Evolutionary conservation across 352 stramenopile genomes (phyloP).

Genomic region (Phytopythium vexans): DNA sequence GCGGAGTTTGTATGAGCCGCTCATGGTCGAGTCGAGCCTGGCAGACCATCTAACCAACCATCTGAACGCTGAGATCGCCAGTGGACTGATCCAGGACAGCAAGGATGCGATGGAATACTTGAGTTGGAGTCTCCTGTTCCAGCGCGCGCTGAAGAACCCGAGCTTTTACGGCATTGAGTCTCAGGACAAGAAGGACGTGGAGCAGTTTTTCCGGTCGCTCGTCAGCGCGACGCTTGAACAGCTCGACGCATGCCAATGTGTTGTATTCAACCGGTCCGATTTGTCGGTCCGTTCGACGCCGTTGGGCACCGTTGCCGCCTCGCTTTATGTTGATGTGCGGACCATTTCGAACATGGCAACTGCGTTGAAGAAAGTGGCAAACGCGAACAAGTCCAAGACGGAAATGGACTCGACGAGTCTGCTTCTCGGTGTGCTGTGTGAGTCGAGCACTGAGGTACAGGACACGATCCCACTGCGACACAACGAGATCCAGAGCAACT

Average conservation of each 20-base stretch:
- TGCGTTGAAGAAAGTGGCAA: slow-evolving; percentile 19
- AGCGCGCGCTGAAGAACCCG: slow-evolving; percentile 95
- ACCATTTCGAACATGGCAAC: slow-evolving; percentile 77
- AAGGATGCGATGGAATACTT: slow-evolving; percentile 95
- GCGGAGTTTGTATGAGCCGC: slow-evolving; percentile 97
- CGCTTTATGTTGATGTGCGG: slow-evolving; percentile 95
- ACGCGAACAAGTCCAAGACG: slow-evolving; percentile 7
- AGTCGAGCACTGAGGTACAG: slow-evolving; percentile 90
- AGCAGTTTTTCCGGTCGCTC: slow-evolving; percentile 82
- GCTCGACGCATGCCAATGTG: slow-evolving; percentile 87
- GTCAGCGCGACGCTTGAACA: slow-evolving; percentile 71
- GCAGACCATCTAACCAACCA: slow-evolving; percentile 84
- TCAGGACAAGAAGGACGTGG: slow-evolving; percentile 21
- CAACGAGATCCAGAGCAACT: slow-evolving; percentile 93
- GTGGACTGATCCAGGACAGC: slow-evolving; percentile 82
- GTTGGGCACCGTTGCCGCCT: slow-evolving; percentile 91
- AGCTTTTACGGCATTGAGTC: slow-evolving; percentile 92
- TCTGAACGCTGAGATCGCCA: slow-evolving; percentile 96
- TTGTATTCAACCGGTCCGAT: slow-evolving; percentile 24
- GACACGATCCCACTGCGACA: slow-evolving; percentile 95
- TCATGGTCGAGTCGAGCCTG: slow-evolving; percentile 97
- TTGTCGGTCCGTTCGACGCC: slow-evolving; percentile 63
- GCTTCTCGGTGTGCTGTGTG: slow-evolving; percentile 55
- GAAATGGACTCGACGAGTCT: slow-evolving; percentile 17
- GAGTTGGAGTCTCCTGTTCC: slow-evolving; percentile 97